These are phyloP conservation scores for Sclerospora graminicola DNA, from an alignment of 352 stramenopile genomes.

Conservation along the genomic window DNA sequence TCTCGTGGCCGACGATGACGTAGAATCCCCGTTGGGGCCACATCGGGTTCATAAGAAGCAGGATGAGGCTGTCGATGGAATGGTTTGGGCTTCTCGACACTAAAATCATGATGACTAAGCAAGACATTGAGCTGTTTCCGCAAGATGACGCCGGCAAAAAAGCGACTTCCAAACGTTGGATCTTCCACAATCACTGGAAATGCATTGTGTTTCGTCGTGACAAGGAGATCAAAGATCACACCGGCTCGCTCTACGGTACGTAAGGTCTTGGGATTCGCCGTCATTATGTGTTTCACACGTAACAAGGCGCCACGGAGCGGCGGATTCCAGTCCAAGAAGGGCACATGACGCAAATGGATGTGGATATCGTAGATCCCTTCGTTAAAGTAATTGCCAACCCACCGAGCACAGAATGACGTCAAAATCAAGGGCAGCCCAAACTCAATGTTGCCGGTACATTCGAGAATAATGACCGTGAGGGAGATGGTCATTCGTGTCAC, in stretches of 20 bases:
- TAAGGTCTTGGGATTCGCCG: slow-evolving; percentile 87
- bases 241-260: slow-evolving; percentile 87
- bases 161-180: slow-evolving; percentile 68
- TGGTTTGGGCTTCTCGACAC: slow-evolving; percentile 50
- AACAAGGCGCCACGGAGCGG: slow-evolving; percentile 54
- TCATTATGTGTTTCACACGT: slow-evolving; percentile 92
- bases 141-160: slow-evolving; percentile 75
- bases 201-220: slow-evolving; percentile 76
- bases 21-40: slow-evolving; percentile 16
- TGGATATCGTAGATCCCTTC: slow-evolving; percentile 99
- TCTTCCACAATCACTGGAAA: slow-evolving; percentile 85
- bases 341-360: slow-evolving; percentile 88
- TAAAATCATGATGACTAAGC: slow-evolving; percentile 58
- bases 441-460: slow-evolving; percentile 97
- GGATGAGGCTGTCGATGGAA: slow-evolving; percentile 63
- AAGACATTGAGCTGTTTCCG: slow-evolving; percentile 77
- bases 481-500: slow-evolving; percentile 98
- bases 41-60: slow-evolving; percentile 25
- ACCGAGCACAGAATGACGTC: slow-evolving; percentile 93
- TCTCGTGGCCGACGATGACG: slow-evolving; percentile 15
- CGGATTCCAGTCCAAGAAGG: slow-evolving; percentile 75
- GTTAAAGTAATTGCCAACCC: slow-evolving; percentile 98
- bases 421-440: slow-evolving; percentile 97
- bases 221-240: slow-evolving; percentile 91
- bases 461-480: slow-evolving; percentile 96